Evolutionary conservation across 2,329 filamentous ascomycete species (phyloP).

Genomic region (Colletotrichum tanaceti): DNA sequence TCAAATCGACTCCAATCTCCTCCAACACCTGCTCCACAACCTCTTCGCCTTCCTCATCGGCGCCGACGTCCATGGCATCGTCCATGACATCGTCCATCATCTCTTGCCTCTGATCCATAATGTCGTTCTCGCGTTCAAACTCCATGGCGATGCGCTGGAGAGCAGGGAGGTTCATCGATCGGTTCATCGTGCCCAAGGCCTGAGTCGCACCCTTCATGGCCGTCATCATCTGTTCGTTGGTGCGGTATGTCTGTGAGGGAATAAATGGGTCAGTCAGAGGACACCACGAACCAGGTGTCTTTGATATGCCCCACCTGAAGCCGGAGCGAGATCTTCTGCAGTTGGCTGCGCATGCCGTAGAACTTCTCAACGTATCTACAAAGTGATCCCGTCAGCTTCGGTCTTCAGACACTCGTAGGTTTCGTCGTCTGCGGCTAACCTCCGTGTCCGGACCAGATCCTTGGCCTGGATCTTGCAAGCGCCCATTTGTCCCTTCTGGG

Average conservation of each 20-base stretch:
- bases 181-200: constrained; percentile 95
- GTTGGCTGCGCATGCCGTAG: constrained; percentile 95
- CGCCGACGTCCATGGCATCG: constrained; percentile 88
- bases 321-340: constrained; percentile 93
- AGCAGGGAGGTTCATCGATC: constrained; percentile 95
- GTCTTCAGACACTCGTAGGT: neutral
- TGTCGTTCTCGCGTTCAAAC: constrained; percentile 98
- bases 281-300: neutral
- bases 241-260: constrained; percentile 82
- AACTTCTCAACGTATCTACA: constrained; percentile 94
- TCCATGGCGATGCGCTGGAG: constrained; percentile 98
- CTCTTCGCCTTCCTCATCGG: constrained; percentile 96
- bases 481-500: constrained; percentile 98
- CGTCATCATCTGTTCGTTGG: constrained; percentile 99
- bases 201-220: constrained; percentile 98
- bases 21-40: constrained; percentile 96
- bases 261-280: constrained; percentile 14
- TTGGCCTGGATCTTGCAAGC: constrained; percentile 98
- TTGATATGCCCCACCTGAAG: constrained; percentile 76
- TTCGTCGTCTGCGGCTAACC: constrained; percentile 57
- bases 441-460: constrained; percentile 90
- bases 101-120: constrained; percentile 98
- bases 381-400: neutral
- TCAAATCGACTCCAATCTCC: constrained; percentile 95
- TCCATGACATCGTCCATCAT: constrained; percentile 99